phyloP scores from a whole-genome alignment of 257 asterid species.

The Rhazya stricta region DNA sequence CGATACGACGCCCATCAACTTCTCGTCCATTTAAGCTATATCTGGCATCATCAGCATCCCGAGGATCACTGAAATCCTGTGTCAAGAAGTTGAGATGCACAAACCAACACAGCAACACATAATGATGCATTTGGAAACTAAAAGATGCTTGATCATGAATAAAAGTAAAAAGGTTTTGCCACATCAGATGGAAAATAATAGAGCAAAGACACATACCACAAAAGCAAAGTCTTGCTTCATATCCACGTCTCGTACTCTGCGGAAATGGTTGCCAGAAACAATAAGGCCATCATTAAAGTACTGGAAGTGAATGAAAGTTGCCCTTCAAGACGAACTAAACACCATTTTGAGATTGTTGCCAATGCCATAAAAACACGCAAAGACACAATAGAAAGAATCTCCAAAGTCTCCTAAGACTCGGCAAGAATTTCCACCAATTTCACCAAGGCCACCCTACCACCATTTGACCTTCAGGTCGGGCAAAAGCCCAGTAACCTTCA shows the following conservation, averaged over 20 bases:
- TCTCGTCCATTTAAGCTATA: conserved; percentile 79
- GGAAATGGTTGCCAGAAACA: conserved; percentile 98
- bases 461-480: conserved; percentile 86
- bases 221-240: conserved; percentile 99
- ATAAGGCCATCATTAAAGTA: conserved; percentile 98
- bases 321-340: conserved; percentile 95
- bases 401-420: conserved; percentile 91
- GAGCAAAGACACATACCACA: conserved; percentile 60
- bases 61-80: conserved; percentile 92
- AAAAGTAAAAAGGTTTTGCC: not conserved
- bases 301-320: conserved; percentile 87
- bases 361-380: conserved; percentile 95
- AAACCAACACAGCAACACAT: conserved; percentile 27
- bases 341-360: conserved; percentile 85
- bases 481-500: conserved; percentile 90
- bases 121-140: conserved; percentile 9
- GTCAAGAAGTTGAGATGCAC: conserved; percentile 18
- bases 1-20: conserved; percentile 89
- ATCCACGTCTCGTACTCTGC: conserved; percentile 99
- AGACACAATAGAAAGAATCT: conserved; percentile 86
- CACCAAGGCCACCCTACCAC: conserved; percentile 98
- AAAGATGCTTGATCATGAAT: not conserved
- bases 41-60: conserved; percentile 98
- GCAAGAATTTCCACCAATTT: conserved; percentile 71
- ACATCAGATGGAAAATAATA: conserved; percentile 2